A percentile compares a stretch with the other conserved stretches of the same genome.
Evolutionary conservation across 2,329 filamentous ascomycete genomes (phyloP).

Genomic region (Arthrobotrys megalospora): DNA sequence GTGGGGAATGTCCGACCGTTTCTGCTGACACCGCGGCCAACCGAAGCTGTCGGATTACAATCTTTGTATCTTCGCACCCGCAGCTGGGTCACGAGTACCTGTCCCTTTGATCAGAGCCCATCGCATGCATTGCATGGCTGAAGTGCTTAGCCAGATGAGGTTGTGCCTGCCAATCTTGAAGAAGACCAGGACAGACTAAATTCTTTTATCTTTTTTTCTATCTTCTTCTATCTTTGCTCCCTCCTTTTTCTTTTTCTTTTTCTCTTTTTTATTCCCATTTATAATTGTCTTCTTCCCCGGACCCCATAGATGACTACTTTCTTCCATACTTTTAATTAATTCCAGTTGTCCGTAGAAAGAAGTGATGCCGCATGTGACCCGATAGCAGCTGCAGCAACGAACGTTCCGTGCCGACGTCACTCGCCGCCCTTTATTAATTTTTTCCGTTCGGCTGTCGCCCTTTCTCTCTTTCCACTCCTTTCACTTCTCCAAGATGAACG

Average conservation of each 20-base stretch:
- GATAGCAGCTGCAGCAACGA: slow-evolving; percentile 10
- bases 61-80: slow-evolving; percentile 6
- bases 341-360: background rate
- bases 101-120: background rate
- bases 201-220: slow-evolving; percentile 3
- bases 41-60: slow-evolving; percentile 32
- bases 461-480: slow-evolving; percentile 3
- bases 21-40: slow-evolving; percentile 49
- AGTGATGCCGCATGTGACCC: slow-evolving; percentile 44
- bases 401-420: slow-evolving; percentile 19
- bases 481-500: slow-evolving; percentile 47
- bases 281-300: background rate
- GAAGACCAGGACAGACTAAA: no score
- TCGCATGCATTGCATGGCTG: slow-evolving; percentile 2
- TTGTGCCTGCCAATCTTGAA: slow-evolving; percentile 18
- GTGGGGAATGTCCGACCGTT: slow-evolving; percentile 56
- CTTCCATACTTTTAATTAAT: background rate
- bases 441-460: slow-evolving; percentile 22
- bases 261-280: slow-evolving; percentile 3
- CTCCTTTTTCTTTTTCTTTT: slow-evolving; percentile 7
- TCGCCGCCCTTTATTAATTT: slow-evolving; percentile 31
- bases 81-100: slow-evolving; percentile 7
- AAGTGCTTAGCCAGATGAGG: slow-evolving; percentile 7
- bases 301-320: background rate
- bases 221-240: background rate